A percentile compares a stretch with the other conserved stretches of the same genome.
Conservation (phyloP, 805 yeast genomes). For the Sugiyamaella chiloensis region DNA sequence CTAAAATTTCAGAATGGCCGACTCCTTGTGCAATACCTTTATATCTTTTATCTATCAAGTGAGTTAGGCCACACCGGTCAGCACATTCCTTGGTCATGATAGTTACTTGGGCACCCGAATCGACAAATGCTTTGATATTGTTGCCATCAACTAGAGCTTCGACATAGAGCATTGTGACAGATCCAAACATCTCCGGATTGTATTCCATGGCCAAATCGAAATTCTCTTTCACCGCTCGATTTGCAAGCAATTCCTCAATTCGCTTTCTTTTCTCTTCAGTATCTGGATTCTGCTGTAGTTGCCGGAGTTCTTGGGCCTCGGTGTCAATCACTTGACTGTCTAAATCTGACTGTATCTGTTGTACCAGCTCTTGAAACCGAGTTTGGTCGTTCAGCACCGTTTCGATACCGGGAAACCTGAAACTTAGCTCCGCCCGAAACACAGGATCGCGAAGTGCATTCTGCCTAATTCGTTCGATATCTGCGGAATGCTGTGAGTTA, state of each 20-base stretch:
- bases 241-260: slow-evolving; percentile 64
- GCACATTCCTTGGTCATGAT: slow-evolving; percentile 77
- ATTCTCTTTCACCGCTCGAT: slow-evolving; percentile 75
- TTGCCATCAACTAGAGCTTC: slow-evolving; percentile 73
- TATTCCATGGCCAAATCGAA: slow-evolving; percentile 76
- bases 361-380: no score
- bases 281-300: slow-evolving; percentile 40
- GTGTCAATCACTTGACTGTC: slow-evolving; percentile 30
- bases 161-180: slow-evolving; percentile 80
- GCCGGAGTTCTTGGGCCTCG: slow-evolving; percentile 45
- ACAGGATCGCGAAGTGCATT: slow-evolving; percentile 36
- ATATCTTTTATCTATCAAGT: slow-evolving; percentile 75
- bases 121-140: slow-evolving; percentile 88
- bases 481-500: not conserved
- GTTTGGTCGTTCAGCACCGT: slow-evolving; percentile 46
- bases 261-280: slow-evolving; percentile 57
- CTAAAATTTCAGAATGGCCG: slow-evolving; percentile 74
- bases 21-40: slow-evolving; percentile 87
- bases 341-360: slow-evolving; percentile 36
- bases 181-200: slow-evolving; percentile 85
- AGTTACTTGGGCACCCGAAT: slow-evolving; percentile 92
- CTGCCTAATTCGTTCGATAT: slow-evolving; percentile 32
- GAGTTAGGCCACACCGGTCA: slow-evolving; percentile 62
- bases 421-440: slow-evolving; percentile 32
- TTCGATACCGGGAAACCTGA: slow-evolving; percentile 48